A percentile compares a stretch with the other conserved stretches of the same genome.
phyloP scores from a whole-genome alignment of 768 basidiomycete genomes.

The Gymnopilus junonius region DNA sequence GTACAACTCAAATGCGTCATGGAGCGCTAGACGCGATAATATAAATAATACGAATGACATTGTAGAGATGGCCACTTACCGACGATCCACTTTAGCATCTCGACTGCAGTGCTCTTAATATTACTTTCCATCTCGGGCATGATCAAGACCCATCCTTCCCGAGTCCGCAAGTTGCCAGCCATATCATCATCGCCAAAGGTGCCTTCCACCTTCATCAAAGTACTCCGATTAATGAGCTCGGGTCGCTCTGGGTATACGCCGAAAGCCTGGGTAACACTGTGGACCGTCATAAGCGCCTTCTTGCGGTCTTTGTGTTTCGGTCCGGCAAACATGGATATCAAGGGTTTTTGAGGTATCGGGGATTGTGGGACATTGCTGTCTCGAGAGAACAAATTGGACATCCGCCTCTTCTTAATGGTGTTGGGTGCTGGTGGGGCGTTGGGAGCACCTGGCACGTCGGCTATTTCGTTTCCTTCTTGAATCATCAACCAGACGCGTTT shows the following conservation, averaged over 20 bases:
- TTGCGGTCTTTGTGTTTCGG: slow-evolving; percentile 77
- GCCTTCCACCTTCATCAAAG: slow-evolving; percentile 92
- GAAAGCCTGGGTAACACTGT: slow-evolving; percentile 80
- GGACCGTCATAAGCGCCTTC: slow-evolving; percentile 71
- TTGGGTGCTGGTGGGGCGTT: slow-evolving; percentile 24
- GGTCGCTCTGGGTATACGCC: slow-evolving; percentile 97
- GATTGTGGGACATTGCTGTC: slow-evolving; percentile 38
- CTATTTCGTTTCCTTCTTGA: slow-evolving; percentile 45
- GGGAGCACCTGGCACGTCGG: slow-evolving; percentile 26
- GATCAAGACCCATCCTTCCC: slow-evolving; percentile 86
- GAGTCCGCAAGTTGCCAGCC: slow-evolving; percentile 61
- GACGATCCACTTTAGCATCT: slow-evolving; percentile 92
- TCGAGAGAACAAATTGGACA: slow-evolving; percentile 69
- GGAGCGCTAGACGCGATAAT: slow-evolving; percentile 56
- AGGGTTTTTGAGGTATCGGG: slow-evolving; percentile 35
- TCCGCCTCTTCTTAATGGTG: slow-evolving; percentile 53
- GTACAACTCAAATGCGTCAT: slow-evolving; percentile 87
- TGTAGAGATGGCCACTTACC: slow-evolving; percentile 50
- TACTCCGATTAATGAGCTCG: slow-evolving; percentile 86
- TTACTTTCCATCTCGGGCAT: slow-evolving; percentile 86
- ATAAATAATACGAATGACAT: slow-evolving; percentile 5
- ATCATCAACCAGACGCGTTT: slow-evolving; percentile 88
- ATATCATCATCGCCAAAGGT: slow-evolving; percentile 77
- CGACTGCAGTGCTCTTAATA: slow-evolving; percentile 64
- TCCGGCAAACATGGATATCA: slow-evolving; percentile 63